Base-by-base conservation (phyloP, 495 filamentous ascomycete genomes). In the Immersiella caudata region DNA sequence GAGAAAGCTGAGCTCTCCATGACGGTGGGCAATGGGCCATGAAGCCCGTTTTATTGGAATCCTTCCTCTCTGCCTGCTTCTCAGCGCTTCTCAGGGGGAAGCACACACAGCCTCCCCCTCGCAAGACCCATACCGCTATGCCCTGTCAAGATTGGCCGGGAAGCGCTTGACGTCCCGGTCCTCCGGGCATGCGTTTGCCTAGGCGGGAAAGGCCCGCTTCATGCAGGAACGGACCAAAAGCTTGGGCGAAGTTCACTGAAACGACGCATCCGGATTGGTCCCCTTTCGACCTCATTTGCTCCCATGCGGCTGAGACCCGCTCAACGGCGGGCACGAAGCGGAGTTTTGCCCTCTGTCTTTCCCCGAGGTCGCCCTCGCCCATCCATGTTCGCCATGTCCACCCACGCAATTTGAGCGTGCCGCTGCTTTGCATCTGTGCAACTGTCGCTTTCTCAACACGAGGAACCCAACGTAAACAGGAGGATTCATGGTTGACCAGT, bases 1-100 rank as follows among this genome's bases (percentile, higher is more conserved):
- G 40, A 65, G 63, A 40, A 56, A 57, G 51, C 21, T n/a, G 25
- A 16, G 56, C 5, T 33, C 52, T 26, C 20, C 52, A 24, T 26
- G 52, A 22, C 52, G 6, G 52, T 14, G 49, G 52, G 52, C 52
- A n/a, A n/a, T n/a, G 21, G 52, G 52, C 25, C 5, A 55, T 55
- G 52, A 55, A n/a, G 20, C 52, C 52, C 49, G 18, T 55, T 26
- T 55, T 14, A 46, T 12, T 14, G 40, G 11, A 18, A 46, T 46
- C 40, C 40, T 46, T 46, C 40, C 29, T n/a, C n/a, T n/a, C n/a
- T 33, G 8, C 29, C 29, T 33, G 29, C 8, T 33, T 8, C 29
- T 33, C 29, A 8, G 4, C 3, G 29, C 29, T 33, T 8, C 29
- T 46, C 40, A 14, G 40, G 11, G 16, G 40, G 40, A 46, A 46